A percentile compares a stretch with the other conserved stretches of the same genome.
Evolutionary conservation across 805 yeast species (phyloP).

Genomic region (Lachancea quebecensis): DNA sequence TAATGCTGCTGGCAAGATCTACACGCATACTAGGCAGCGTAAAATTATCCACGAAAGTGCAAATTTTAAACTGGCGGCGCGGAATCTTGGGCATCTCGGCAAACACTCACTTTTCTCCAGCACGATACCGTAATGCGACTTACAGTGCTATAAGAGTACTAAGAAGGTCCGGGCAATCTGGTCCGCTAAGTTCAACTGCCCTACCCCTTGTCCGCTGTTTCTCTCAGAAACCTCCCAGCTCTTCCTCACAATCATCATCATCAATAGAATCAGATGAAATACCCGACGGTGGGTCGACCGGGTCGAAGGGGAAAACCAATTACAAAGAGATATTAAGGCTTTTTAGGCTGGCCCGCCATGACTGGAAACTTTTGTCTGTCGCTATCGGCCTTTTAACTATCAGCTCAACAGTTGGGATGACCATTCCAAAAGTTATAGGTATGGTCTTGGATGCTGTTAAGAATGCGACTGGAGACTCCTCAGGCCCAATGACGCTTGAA

Average conservation of each 20-base stretch:
- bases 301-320: slow-evolving; percentile 12
- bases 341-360: slow-evolving; percentile 38
- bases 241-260: no score
- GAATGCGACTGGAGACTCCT: slow-evolving; percentile 20
- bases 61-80: no score
- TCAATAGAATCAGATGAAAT: neutral
- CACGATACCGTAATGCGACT: no score
- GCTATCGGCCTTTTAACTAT: slow-evolving; percentile 41
- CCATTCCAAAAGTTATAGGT: slow-evolving; percentile 52
- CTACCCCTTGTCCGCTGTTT: no score
- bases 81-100: no score
- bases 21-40: neutral
- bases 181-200: no score
- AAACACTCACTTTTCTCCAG: no score
- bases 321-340: slow-evolving; percentile 36
- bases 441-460: slow-evolving; percentile 45
- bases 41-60: no score
- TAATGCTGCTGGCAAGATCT: neutral
- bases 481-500: slow-evolving; percentile 23
- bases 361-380: slow-evolving; percentile 36
- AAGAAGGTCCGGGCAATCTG: no score
- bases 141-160: no score
- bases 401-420: slow-evolving; percentile 46
- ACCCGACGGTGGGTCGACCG: neutral
- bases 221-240: no score